Conservation (phyloP, 345 rosid genomes). For the Populus pruinosa region DNA sequence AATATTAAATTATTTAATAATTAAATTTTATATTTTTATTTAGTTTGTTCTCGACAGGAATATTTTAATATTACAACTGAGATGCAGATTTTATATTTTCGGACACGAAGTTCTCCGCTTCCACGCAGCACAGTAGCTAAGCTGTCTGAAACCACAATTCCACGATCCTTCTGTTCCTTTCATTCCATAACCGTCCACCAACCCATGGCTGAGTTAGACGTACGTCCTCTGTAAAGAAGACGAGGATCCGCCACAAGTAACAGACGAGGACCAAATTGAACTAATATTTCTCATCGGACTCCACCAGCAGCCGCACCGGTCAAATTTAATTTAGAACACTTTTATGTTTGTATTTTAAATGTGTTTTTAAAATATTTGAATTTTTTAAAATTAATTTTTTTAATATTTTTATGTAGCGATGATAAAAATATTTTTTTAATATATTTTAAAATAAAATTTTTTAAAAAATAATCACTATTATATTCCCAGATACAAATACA, state of each 20-base stretch:
- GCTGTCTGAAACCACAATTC: not conserved
- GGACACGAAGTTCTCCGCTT: not conserved
- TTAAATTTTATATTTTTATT: no score
- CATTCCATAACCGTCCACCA: not conserved
- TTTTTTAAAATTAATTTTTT: no score
- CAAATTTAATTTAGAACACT: no score
- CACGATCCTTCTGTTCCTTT: not conserved
- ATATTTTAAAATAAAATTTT: no score
- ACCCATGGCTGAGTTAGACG: not conserved
- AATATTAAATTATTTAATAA: no score
- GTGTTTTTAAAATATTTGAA: no score
- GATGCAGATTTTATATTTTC: not conserved
- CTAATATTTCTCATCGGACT: not conserved
- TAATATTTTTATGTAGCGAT: no score
- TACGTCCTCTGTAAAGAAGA: not conserved
- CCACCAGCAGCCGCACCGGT: not conserved
- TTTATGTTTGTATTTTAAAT: no score
- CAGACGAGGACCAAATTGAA: not conserved
- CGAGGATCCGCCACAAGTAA: not conserved
- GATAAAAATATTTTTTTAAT: no score
- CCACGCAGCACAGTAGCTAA: not conserved
- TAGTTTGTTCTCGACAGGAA: rapidly evolving
- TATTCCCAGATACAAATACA: no score
- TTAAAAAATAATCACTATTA: no score
- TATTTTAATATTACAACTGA: no score